Percentiles rank a stretch among this genome's conserved stretches.
Evolutionary conservation across 257 asterid species (phyloP).

Genomic region (Penstemon davidsonii): DNA sequence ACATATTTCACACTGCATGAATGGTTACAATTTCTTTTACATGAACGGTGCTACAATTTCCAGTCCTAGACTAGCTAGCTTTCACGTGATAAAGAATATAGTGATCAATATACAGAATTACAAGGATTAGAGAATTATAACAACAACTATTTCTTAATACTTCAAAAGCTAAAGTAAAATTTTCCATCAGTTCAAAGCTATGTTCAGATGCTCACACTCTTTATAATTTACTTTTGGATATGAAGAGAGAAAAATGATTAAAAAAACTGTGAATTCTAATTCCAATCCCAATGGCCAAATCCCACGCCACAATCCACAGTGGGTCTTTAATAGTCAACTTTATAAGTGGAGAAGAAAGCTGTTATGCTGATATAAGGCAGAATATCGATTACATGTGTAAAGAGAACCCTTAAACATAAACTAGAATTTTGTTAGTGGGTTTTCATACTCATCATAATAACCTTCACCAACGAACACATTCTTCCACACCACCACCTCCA

Average conservation of each 20-base stretch:
- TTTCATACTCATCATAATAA: constrained; percentile 6
- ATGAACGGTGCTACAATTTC: neutral
- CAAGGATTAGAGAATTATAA: no score
- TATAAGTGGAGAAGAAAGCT: neutral
- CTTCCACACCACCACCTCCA: neutral
- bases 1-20: neutral
- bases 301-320: neutral
- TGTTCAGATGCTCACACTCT: neutral
- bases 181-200: constrained; percentile 8
- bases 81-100: neutral
- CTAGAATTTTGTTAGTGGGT: neutral
- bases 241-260: no score
- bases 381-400: neutral
- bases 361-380: neutral
- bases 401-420: neutral
- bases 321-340: constrained; percentile 1
- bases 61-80: constrained; percentile 5
- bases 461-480: neutral
- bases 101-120: no score
- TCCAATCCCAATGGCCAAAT: constrained; percentile 4
- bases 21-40: constrained; percentile 7
- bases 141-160: no score
- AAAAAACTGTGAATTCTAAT: neutral
- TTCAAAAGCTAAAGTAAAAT: neutral
- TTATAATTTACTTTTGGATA: constrained; percentile 1